Evolutionary conservation across 306 rosid genomes (phyloP).

Genomic region (Pyrus communis): DNA sequence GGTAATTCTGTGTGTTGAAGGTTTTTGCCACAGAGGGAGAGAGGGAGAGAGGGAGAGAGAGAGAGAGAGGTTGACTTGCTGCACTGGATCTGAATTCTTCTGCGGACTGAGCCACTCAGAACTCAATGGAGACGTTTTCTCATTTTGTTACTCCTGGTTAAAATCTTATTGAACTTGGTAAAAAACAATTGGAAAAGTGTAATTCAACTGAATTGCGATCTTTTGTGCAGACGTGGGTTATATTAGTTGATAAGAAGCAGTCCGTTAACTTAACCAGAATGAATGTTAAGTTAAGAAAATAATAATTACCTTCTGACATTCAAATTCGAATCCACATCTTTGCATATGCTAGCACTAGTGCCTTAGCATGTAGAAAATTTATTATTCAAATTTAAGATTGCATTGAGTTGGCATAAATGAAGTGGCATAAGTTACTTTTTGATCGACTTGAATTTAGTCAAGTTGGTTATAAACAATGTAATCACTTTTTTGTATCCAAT

Average conservation of each 20-base stretch:
- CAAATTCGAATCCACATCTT: too few species aligned
- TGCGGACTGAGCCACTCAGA: not conserved
- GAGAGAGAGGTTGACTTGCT: conserved; percentile 43
- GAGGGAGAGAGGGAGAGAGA: conserved; percentile 12
- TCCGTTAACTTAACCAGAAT: accelerated
- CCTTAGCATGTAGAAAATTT: not conserved
- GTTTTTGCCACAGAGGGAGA: not conserved
- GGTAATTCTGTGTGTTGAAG: conserved; percentile 34
- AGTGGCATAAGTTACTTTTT: not conserved
- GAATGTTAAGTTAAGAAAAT: not conserved
- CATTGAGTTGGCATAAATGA: not conserved
- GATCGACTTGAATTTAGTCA: too few species aligned
- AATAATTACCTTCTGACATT: accelerated
- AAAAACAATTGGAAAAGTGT: not conserved
- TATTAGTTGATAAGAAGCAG: accelerated
- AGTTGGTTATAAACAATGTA: too few species aligned
- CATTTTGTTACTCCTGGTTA: not conserved
- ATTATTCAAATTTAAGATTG: not conserved
- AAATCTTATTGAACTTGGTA: too few species aligned
- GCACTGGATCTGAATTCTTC: conserved; percentile 18
- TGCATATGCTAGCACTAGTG: too few species aligned
- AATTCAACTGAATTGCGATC: too few species aligned
- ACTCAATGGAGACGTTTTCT: not conserved
- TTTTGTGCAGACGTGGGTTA: not conserved
- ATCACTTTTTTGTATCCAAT: too few species aligned